Conservation (phyloP, 768 basidiomycete species). For the Auricularia sp. region DNA sequence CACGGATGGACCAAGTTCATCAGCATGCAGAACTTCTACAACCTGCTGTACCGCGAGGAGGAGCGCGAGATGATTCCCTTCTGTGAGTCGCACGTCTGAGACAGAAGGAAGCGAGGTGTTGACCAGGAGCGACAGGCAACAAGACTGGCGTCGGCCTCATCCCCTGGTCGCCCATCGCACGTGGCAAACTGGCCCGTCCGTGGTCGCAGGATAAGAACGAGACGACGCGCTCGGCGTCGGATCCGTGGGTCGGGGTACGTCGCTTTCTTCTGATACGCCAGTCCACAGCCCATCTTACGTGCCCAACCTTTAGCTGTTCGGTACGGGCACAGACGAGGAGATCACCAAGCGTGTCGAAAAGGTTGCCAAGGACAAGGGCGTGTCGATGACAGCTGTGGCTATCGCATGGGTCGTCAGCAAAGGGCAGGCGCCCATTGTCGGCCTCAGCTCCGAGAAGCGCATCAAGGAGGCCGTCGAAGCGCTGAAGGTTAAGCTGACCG, state of each 20-base stretch:
- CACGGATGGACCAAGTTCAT: constrained; percentile 6
- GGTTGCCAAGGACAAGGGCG: constrained; percentile 25
- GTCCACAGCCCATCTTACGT: too few relatives aligned
- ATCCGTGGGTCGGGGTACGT: neutral
- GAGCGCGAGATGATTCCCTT: neutral
- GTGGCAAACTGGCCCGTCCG: constrained; percentile 27
- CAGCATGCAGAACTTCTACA: constrained; percentile 2
- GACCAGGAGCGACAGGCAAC: neutral
- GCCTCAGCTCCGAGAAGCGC: neutral
- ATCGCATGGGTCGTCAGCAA: constrained; percentile 29
- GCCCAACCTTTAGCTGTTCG: neutral
- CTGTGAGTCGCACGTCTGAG: neutral
- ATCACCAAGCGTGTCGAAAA: constrained; percentile 27
- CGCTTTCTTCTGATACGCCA: neutral
- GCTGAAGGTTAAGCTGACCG: constrained; percentile 13
- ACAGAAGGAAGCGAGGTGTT: neutral
- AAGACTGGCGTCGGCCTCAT: constrained; percentile 36
- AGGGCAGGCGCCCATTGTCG: constrained; percentile 5
- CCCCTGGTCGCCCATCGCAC: constrained; percentile 35
- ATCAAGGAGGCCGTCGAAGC: constrained; percentile 6
- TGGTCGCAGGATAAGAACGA: neutral
- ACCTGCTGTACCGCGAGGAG: constrained; percentile 2
- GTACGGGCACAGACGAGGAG: constrained; percentile 4
- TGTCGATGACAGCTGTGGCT: constrained; percentile 34
- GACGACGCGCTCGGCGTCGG: constrained; percentile 1